These are phyloP conservation scores for Citrullus colocynthis DNA, from an alignment of 306 rosid genomes.

Conservation along the genomic window DNA sequence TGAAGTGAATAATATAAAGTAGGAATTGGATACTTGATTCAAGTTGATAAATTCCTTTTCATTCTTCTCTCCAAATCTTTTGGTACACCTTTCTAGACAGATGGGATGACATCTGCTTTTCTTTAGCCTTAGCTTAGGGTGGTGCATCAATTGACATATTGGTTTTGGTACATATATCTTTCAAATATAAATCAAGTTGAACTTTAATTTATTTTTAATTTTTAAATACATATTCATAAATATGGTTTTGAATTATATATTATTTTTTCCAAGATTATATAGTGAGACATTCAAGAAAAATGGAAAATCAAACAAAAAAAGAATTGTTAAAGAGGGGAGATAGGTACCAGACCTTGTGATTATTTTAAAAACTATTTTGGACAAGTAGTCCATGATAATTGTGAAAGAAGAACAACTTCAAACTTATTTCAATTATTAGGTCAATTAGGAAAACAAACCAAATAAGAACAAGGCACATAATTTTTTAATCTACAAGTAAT, in stretches of 20 bases:
- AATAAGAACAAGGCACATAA: not conserved
- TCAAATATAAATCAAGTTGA: not conserved
- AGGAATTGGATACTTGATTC: not conserved
- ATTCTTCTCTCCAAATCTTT: not conserved
- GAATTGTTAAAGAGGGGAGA: not conserved
- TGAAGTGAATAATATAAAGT: not conserved
- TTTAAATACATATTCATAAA: not conserved
- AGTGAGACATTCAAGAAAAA: no score
- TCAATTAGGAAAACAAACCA: not conserved
- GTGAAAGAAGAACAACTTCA: not conserved
- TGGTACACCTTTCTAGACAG: not conserved
- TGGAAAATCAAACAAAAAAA: not conserved
- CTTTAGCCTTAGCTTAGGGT: not conserved
- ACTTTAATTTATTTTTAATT: not conserved
- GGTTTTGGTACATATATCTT: not conserved
- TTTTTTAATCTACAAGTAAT: not conserved
- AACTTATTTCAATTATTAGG: not conserved
- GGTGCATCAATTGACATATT: not conserved
- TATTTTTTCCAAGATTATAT: not conserved
- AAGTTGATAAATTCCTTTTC: not conserved
- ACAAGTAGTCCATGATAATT: not conserved
- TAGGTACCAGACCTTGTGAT: not conserved
- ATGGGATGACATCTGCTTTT: not conserved
- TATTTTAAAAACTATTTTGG: not conserved
- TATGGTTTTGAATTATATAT: not conserved